Evolutionary conservation across 2,329 filamentous ascomycete genomes (phyloP), one percentile per base, ranked within the genome.

Genomic region (Coleophoma crateriformis): DNA sequence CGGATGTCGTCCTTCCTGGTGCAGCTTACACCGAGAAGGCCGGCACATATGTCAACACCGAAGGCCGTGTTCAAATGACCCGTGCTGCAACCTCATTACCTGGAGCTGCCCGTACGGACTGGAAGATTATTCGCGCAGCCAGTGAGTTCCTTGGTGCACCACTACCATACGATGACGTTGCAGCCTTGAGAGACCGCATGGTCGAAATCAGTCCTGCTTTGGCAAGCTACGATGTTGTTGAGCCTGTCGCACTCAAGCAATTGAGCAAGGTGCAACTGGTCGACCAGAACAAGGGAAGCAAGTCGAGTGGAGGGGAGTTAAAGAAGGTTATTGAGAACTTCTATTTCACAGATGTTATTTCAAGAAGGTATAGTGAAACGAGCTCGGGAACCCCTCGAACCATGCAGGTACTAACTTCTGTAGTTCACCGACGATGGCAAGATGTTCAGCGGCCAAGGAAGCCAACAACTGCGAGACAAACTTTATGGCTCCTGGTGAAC

Each of bases 1-100:
- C 94, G 45, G 92, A 99, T 64, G 82, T 99, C 50, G 81, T 99
- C 58, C 87, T 99, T 17, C 94, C 94, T 27, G 92, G 90, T 58
- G 90, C 90, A 46, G 90, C 94, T 12, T 99, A 96, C 75, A 97
- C 92, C 20, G 94, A 99, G 76, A 99, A 97, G 78, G 83, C 87
- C 20, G 91, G 84, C 52, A 99, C 94, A 41, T 99, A 95, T 65
- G 82, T 99, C 72, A 99, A 97, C 81, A 97, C 94, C 0, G 94
- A 99, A 71, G 94, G 94, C 50, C 88, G 94, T 61, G 90, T 94
- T 19, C 94, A 99, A 74, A 87, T 96, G 76, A 94, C 88, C 48
- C 88, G 94, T 58, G 86, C 89, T 44, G 94, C 94, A 32, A 95
- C 90, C 35, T 88, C 87, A 42, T 78, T 96, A 57, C 89, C 90